Conservation (phyloP, 345 rosid species). For the Hevea brasiliensis region DNA sequence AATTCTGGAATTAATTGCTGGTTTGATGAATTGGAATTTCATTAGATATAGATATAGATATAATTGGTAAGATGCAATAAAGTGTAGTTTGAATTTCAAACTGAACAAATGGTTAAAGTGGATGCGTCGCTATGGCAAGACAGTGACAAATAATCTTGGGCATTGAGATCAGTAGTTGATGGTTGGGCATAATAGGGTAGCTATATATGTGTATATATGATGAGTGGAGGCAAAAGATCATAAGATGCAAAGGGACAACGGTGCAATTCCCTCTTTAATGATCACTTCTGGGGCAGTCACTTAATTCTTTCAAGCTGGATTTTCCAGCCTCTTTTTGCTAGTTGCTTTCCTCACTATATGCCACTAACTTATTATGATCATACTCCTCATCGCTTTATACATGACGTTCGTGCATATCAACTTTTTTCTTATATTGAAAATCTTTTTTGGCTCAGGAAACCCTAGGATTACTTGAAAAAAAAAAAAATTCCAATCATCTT, state of each 20-base stretch:
- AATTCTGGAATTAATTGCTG: background rate
- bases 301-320: background rate
- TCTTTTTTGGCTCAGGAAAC: too few species aligned
- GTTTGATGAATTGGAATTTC: background rate
- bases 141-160: slow-evolving; percentile 12
- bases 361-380: background rate
- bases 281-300: too few species aligned
- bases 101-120: background rate
- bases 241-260: slow-evolving; percentile 5
- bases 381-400: background rate
- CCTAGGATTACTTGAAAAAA: too few species aligned
- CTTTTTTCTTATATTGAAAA: too few species aligned
- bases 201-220: background rate
- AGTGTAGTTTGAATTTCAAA: slow-evolving; percentile 8
- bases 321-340: background rate
- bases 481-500: too few species aligned
- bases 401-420: background rate
- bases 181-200: too few species aligned
- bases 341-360: background rate
- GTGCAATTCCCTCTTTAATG: background rate
- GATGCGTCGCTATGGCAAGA: slow-evolving; percentile 21
- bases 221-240: slow-evolving; percentile 12
- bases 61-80: background rate
- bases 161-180: background rate
- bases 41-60: too few species aligned